Evolutionary conservation across 2,329 filamentous ascomycete genomes (phyloP).

Genomic region (Claviceps monticola): DNA sequence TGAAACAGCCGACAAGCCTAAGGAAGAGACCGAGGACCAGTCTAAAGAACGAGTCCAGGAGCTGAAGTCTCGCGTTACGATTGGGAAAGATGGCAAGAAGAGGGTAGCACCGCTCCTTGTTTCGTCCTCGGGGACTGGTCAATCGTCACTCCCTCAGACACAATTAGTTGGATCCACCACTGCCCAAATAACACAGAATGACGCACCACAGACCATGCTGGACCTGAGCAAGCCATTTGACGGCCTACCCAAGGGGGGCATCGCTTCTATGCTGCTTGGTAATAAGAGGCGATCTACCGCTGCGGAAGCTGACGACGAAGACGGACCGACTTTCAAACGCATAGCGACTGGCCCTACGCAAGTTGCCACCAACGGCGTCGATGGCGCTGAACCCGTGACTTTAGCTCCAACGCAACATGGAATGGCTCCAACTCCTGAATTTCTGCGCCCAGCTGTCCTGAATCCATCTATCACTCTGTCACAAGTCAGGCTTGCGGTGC

Average conservation of each 20-base stretch:
- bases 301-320: conserved; percentile 60
- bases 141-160: conserved; percentile 79
- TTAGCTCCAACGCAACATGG: conserved; percentile 45
- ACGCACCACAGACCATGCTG: conserved; percentile 67
- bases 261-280: conserved; percentile 73
- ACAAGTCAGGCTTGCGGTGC: conserved; percentile 75
- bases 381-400: conserved; percentile 66
- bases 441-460: conserved; percentile 72
- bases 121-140: conserved; percentile 73
- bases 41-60: conserved; percentile 38
- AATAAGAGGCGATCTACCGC: conserved; percentile 78
- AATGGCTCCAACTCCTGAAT: conserved; percentile 60
- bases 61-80: conserved; percentile 81
- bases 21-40: conserved; percentile 39
- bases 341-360: conserved; percentile 54
- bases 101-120: conserved; percentile 84
- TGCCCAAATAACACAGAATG: conserved; percentile 47
- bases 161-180: conserved; percentile 69
- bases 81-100: conserved; percentile 96
- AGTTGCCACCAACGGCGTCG: conserved; percentile 61
- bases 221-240: conserved; percentile 92
- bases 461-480: conserved; percentile 72
- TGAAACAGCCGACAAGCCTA: conserved; percentile 17
- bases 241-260: conserved; percentile 76
- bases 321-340: conserved; percentile 33